phyloP scores from a whole-genome alignment of 2,329 filamentous ascomycete species.

The Paraphaeosphaeria minitans region DNA sequence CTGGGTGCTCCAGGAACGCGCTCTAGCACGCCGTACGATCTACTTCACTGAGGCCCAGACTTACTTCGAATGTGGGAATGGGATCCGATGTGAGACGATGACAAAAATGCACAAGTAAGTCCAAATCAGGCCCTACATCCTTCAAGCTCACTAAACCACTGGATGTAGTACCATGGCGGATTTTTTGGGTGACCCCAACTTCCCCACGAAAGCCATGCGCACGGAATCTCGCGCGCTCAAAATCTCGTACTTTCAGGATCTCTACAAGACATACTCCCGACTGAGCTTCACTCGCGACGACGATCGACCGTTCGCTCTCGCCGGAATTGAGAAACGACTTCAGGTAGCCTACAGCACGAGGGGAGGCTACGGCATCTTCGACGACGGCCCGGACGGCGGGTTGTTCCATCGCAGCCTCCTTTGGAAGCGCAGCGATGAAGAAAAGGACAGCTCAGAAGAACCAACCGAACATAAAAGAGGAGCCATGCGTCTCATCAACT shows the following conservation, averaged over 20 bases:
- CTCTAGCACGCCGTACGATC: conserved; percentile 31
- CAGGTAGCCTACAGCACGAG: conserved; percentile 20
- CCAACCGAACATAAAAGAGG: too few species aligned
- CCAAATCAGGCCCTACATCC: neutral
- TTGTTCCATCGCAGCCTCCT: neutral
- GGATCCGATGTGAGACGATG: conserved; percentile 27
- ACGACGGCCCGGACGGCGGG: neutral
- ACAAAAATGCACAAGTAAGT: conserved; percentile 25
- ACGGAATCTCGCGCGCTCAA: conserved; percentile 9
- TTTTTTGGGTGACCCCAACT: conserved; percentile 37
- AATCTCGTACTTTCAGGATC: conserved; percentile 15
- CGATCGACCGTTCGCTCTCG: conserved; percentile 41
- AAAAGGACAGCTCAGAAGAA: neutral
- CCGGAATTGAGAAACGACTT: conserved; percentile 40
- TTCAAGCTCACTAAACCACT: neutral
- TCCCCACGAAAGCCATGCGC: conserved; percentile 17
- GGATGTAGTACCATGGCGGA: conserved; percentile 19
- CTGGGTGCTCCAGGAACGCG: conserved; percentile 37
- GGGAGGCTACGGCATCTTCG: conserved; percentile 27
- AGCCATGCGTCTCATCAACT: neutral
- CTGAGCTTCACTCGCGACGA: conserved; percentile 23
- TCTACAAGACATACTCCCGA: conserved; percentile 33
- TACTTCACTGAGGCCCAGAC: conserved; percentile 32
- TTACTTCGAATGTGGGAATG: conserved; percentile 33
- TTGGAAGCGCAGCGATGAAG: neutral